phyloP scores from a whole-genome alignment of 2,329 filamentous ascomycete genomes.

The Talaromyces verruculosus region DNA sequence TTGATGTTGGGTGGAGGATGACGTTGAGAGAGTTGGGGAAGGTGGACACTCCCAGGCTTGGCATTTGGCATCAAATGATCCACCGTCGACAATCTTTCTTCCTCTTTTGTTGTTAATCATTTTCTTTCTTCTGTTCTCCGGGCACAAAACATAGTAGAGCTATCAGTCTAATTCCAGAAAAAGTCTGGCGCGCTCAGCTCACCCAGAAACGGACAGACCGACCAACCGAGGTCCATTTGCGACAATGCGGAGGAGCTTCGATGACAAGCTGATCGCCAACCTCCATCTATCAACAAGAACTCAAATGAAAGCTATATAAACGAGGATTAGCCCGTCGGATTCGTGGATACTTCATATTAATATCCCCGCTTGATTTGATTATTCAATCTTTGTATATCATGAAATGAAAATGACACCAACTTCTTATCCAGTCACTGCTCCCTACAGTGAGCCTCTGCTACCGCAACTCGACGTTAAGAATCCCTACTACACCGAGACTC shows the following conservation, averaged over 20 bases:
- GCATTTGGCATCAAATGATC: background rate
- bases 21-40: background rate
- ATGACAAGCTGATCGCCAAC: background rate
- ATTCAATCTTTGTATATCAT: background rate
- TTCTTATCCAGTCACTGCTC: constrained; percentile 31
- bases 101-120: background rate
- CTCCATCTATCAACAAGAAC: background rate
- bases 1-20: background rate
- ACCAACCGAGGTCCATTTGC: constrained; percentile 11
- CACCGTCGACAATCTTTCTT: background rate
- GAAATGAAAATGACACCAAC: constrained; percentile 8
- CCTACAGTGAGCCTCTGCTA: constrained; percentile 46
- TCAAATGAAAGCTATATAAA: background rate
- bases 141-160: background rate
- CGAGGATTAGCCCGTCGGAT: background rate
- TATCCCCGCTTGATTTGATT: background rate
- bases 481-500: constrained; percentile 64
- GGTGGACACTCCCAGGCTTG: constrained; percentile 8
- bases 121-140: background rate
- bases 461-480: constrained; percentile 45
- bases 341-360: too few relatives aligned
- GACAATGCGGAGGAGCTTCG: constrained; percentile 3
- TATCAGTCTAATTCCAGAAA: background rate
- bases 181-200: background rate
- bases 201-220: background rate